Conservation (phyloP, 83 land plant species). For the Diphasiastrum complanatum region DNA sequence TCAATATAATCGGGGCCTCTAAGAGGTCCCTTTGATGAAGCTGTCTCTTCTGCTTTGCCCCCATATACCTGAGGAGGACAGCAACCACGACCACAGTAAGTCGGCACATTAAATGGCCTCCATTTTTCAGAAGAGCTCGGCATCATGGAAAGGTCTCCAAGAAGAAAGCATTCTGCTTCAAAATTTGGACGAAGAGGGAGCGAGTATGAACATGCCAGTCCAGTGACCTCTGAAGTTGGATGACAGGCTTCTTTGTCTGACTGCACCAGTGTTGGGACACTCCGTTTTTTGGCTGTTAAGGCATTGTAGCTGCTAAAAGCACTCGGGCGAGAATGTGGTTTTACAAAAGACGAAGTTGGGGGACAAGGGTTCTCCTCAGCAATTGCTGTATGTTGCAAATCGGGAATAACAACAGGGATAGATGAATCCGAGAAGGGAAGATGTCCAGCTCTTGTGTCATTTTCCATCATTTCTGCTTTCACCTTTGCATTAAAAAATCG, state of each 20-base stretch:
- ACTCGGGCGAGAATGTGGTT: neutral
- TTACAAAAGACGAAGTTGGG: neutral
- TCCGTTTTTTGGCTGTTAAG: neutral
- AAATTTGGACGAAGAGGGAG: constrained; percentile 1
- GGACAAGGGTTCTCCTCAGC: neutral
- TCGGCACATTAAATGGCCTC: constrained; percentile 36
- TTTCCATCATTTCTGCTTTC: neutral
- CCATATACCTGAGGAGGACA: too few relatives aligned
- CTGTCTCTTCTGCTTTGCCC: too few relatives aligned
- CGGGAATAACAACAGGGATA: neutral
- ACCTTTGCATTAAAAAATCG: neutral
- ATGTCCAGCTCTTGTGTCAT: too few relatives aligned
- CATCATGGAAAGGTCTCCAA: constrained; percentile 9
- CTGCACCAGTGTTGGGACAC: too few relatives aligned
- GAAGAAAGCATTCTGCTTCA: constrained; percentile 14
- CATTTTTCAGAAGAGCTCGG: too few relatives aligned
- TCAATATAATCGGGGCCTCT: too few relatives aligned
- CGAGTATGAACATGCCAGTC: too few relatives aligned
- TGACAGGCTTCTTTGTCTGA: too few relatives aligned
- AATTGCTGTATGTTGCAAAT: neutral
- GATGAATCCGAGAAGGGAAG: too few relatives aligned
- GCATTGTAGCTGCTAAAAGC: neutral
- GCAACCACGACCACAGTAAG: constrained; percentile 53
- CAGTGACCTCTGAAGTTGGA: too few relatives aligned
- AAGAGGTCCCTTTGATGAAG: too few relatives aligned